Evolutionary conservation across 1,139 yeast genomes (phyloP), one percentile per base, ranked within the genome.

Genomic region (Ogataea hybrid): DNA sequence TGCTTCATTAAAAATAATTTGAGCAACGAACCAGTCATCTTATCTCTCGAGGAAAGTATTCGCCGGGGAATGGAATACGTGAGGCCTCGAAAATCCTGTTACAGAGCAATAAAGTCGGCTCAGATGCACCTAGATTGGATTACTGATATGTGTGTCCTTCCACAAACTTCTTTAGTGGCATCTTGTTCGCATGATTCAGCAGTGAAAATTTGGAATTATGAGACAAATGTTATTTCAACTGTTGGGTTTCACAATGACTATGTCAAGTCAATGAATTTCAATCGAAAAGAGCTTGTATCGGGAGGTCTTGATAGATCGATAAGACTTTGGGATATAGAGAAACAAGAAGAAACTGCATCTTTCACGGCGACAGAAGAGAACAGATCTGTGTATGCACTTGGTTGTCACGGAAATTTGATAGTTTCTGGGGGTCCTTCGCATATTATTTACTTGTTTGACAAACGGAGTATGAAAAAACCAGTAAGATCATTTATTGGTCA

Each of bases 221-320:
- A n/a, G n/a, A n/a, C n/a, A n/a, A n/a, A 66, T 31, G 58, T 68
- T 6, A 67, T 67, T 42, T 60, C 68, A 4, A 63, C 68, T 10
- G 68, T 89, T 39, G 96, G 96, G 32, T 77, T 84, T 49, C 97
- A 92, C 62, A 75, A 80, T 6, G 98, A 92, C 61, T 92, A 89
- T 59, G 90, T 89, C 51, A 87, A 87, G 62, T 81, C 84, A 53
- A 62, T 88, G 12, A 77, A 78, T 2, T 63, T 61, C 44, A 27
- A 23, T 18, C 39, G 27, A 3, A 42, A 42, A n/a, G 50, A 53
- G 17, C 37, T 62, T 5, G 46, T 59, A 2, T 57, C 63, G 6
- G 66, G 62, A 3, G 63, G 65, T 14, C 68, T 90, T 39, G 98
- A 90, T 59, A 84, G 84, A 29, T 65, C 68, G 21, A 69, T 90